These are phyloP conservation scores for Cystofilobasidium capitatum DNA, from an alignment of 768 basidiomycete species.

Conservation along the genomic window DNA sequence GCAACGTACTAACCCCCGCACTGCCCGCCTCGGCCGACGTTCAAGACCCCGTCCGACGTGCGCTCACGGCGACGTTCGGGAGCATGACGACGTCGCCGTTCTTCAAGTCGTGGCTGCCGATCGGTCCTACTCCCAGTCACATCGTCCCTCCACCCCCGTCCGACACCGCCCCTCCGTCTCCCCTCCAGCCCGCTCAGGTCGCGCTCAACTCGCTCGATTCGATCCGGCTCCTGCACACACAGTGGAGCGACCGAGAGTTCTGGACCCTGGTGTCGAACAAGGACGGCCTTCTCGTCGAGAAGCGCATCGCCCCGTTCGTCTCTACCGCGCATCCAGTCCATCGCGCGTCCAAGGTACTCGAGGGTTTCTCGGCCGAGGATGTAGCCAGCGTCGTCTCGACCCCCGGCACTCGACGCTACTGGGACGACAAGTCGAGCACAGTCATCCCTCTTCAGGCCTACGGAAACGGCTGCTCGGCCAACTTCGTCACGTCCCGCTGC, in stretches of 20 bases:
- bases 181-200: conserved; percentile 63
- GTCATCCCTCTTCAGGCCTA: conserved; percentile 62
- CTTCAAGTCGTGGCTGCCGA: conserved; percentile 5
- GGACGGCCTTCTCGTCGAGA: conserved; percentile 60
- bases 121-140: neutral
- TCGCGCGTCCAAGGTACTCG: conserved; percentile 80
- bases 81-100: conserved; percentile 12
- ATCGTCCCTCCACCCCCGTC: neutral
- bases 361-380: conserved; percentile 89
- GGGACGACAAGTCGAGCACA: conserved; percentile 81
- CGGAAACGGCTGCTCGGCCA: conserved; percentile 61
- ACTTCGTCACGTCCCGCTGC: conserved; percentile 59
- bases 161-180: neutral
- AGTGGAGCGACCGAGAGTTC: conserved; percentile 47
- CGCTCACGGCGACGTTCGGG: neutral
- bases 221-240: conserved; percentile 60
- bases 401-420: conserved; percentile 50
- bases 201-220: conserved; percentile 73
- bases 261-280: conserved; percentile 66
- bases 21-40: neutral
- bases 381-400: conserved; percentile 62
- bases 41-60: neutral
- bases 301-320: conserved; percentile 63
- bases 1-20: neutral
- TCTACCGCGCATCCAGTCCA: conserved; percentile 74